Evolutionary conservation across 208 protist genomes (phyloP), one percentile per base, ranked within the genome.

Genomic region (Spongospora subterranea): DNA sequence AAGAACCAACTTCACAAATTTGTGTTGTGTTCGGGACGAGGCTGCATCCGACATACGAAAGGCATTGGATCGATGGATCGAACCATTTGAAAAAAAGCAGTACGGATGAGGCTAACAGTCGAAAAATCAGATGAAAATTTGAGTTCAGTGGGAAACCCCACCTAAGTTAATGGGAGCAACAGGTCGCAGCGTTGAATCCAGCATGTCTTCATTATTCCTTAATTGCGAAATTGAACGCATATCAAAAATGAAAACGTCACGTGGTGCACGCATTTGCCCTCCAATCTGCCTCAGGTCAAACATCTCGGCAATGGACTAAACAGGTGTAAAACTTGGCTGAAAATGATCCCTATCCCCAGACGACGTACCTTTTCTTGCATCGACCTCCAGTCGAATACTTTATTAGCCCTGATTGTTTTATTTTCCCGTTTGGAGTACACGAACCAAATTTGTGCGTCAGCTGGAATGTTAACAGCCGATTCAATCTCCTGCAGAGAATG

Each of bases 11-110:
- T 6, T 88, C 50, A n/a, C 20, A 20, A 6, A 94, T 64, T 24
- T 45, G 76, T 46, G 92, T 71, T 45, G 91, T 6, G 6, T 0
- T 0, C 43, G 65, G 76, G 24, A 92, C 93, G 35, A 92, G 43
- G 39, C 88, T 29, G 17, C 88, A 89, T 64, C 90, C 54, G 0
- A 94, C 77, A 45, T 92, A 93, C 39, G 77, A 46, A 60, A 94
- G 90, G 38, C 35, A 0, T 76, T 93, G 54, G 0, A 0, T 43
- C n/a, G 35, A 20, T 32, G 90, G 65, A 43, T 94, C 93, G 90
- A 92, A 94, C 50, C 90, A 94, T 90, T 93, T 91, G 77, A 54
- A 54, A 29, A 89, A 54, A 0, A 89, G 88, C 29, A 60, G 88
- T 32, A 46, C n/a, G 6, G 35, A 20, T 24, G 91, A 71, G 40